Evolutionary conservation across 2,329 filamentous ascomycete genomes (phyloP), one percentile per base, ranked within the genome.

Genomic region (Arthrobotrys iridis): DNA sequence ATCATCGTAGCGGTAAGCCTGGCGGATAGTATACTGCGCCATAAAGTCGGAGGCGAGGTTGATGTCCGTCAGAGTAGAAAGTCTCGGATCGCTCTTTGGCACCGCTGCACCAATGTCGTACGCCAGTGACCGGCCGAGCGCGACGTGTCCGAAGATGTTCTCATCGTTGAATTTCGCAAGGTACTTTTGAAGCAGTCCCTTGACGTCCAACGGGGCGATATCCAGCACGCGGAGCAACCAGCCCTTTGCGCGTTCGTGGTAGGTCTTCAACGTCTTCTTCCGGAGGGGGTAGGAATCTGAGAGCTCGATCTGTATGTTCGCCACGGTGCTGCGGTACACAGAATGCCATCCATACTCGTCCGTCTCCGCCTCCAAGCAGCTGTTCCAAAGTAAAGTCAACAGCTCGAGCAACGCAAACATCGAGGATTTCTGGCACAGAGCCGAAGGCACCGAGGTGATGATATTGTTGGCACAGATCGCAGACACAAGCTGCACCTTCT

Each of bases 31-130:
- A 81, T 99, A 99, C 80, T 99, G 94, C 1, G 95, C 93, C 80
- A 99, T 89, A 79, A 99, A 97, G 81, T 98, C 94, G 1, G 95
- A 98, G 0, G 92, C 93, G 8, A 93, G 93, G 81, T 98, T 97
- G 81, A 97, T 90, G 77, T 88, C 88, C 63, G 88, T 88, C 55
- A 99, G 89, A 4, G 92, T 93, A 13, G 83, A 89, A 43, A 99
- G 86, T 77, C 93, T 88, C 80, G 96, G 93, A 81, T 99, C 94
- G 7, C 91, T 93, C 3, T 87, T 86, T 3, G 96, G 94, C 66
- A 99, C 92, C 13, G 90, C 85, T 6, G 92, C 92, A 2, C 95
- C 95, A 85, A 98, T 91, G 80, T 99, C 93, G 26, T 97, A 84
- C 11, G 95, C 95, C 82, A 99, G 97, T 0, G 95, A 98, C 72